Base-by-base conservation (phyloP, 1,284 basidiomycete species). In the Afroboletus lepidellus region DNA sequence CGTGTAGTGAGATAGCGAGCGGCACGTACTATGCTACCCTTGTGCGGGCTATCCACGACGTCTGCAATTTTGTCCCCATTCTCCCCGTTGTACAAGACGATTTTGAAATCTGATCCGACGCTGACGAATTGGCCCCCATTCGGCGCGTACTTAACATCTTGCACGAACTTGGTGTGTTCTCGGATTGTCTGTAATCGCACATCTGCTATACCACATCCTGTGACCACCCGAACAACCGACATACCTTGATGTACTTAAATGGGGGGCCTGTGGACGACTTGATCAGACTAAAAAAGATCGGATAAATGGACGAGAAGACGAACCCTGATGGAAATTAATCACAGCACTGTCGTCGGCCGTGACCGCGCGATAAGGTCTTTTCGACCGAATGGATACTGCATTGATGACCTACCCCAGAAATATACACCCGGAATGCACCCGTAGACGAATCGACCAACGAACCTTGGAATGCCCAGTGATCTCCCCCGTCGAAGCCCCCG, bases 381-480 rank as follows among this genome's bases (percentile, higher is more conserved):
- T 88, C 41, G 87, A 82, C 41, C 94, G 83, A 56, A 99, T 90
- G n/a, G 92, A 83, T 1, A 98, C 91, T 0, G 94, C 87, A 57
- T 95, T 99, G 68, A 98, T 84, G 2, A 79, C 76, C 88, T 92
- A 41, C 43, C 23, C 41, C 16, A 18, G 23, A 2, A 32, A 23
- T 30, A 44, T 8, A 15, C 15, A 30, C 15, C 44, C 20, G 1
- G 20, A 32, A 38, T 18, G 11, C 18, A 18, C 9, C 5, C 7
- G 11, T 29, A 34, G 20, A 46, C 20, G n/a, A n/a, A 34, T 13
- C 30, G 29, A 48, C 44, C 15, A 15, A 39, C 51, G 15, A 53
- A 89, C 89, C 80, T 98, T 98, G 44, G 87, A 87, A 71, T 99
- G 95, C 0, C 96, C 97, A 16, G 80, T 80, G 55, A 99, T 94